Conservation (phyloP, 2,329 filamentous ascomycete genomes). For the Tolypocladium nubicola region DNA sequence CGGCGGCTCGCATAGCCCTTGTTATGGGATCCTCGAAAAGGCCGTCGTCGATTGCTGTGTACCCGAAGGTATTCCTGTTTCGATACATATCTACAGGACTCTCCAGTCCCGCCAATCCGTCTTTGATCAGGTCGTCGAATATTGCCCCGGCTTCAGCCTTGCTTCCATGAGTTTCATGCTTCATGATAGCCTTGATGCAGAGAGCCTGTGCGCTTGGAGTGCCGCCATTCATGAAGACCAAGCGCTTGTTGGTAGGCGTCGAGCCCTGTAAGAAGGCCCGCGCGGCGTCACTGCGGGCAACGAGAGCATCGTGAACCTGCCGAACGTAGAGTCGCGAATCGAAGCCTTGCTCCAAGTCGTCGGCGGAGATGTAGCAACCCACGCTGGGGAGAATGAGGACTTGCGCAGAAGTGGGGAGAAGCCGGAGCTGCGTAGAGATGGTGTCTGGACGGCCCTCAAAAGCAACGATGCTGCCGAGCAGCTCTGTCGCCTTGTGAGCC, state of each 20-base stretch:
- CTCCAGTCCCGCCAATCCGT: slow-evolving; percentile 32
- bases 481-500: slow-evolving; percentile 11
- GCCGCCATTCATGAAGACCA: slow-evolving; percentile 53
- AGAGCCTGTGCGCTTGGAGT: slow-evolving; percentile 41
- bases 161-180: slow-evolving; percentile 39
- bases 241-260: slow-evolving; percentile 33
- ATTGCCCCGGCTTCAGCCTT: slow-evolving; percentile 36
- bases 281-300: slow-evolving; percentile 36
- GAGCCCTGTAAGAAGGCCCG: slow-evolving; percentile 38
- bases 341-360: slow-evolving; percentile 15
- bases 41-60: background rate
- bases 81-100: slow-evolving; percentile 10
- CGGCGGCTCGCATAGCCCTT: slow-evolving; percentile 47
- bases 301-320: slow-evolving; percentile 38
- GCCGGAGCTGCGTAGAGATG: slow-evolving; percentile 47
- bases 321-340: slow-evolving; percentile 30
- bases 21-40: slow-evolving; percentile 36
- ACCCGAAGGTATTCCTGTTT: slow-evolving; percentile 5
- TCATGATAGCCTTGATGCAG: slow-evolving; percentile 44
- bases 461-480: slow-evolving; percentile 42
- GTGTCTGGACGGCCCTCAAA: slow-evolving; percentile 47
- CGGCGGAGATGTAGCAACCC: slow-evolving; percentile 31
- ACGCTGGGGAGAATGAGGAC: slow-evolving; percentile 45
- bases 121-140: slow-evolving; percentile 39
- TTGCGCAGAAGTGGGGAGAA: slow-evolving; percentile 48